Percentiles rank a stretch among this genome's conserved stretches.
Evolutionary conservation across 768 basidiomycete species (phyloP).

Genomic region (Leccinum disarticulatum): DNA sequence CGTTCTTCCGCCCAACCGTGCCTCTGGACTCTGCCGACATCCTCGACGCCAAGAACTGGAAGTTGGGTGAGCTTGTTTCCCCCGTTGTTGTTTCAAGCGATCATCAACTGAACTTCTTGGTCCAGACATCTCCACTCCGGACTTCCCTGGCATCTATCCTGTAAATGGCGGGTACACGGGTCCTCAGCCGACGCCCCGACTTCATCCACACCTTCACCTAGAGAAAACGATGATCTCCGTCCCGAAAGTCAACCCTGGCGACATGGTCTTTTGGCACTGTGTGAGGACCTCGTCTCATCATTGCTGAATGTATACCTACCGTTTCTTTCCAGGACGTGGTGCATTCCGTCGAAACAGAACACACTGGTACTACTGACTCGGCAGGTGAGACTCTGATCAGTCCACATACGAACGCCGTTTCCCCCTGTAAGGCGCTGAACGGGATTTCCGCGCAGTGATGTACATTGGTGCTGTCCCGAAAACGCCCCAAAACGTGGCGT

Average conservation of each 20-base stretch:
- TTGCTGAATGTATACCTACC: not conserved
- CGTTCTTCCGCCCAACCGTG: conserved; percentile 65
- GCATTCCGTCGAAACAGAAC: conserved; percentile 49
- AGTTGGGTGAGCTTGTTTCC: conserved; percentile 38
- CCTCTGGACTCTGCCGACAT: conserved; percentile 40
- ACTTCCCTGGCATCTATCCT: conserved; percentile 51
- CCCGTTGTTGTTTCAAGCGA: conserved; percentile 19
- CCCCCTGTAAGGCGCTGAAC: not conserved
- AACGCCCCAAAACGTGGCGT: conserved; percentile 59
- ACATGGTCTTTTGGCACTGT: conserved; percentile 80
- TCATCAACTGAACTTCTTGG: conserved; percentile 8
- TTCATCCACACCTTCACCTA: conserved; percentile 69
- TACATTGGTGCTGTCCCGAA: conserved; percentile 75
- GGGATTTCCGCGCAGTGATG: conserved; percentile 50
- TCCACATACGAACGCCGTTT: not conserved
- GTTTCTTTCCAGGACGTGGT: conserved; percentile 39
- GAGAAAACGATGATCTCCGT: conserved; percentile 66
- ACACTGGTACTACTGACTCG: conserved; percentile 55
- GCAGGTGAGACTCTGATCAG: conserved; percentile 40
- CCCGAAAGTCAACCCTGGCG: conserved; percentile 71
- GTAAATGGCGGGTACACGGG: conserved; percentile 28
- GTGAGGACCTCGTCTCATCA: conserved; percentile 27
- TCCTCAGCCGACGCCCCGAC: conserved; percentile 49
- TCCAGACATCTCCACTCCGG: conserved; percentile 45
- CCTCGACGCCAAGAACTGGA: conserved; percentile 54